Percentiles rank a stretch among this genome's conserved stretches.
phyloP scores from a whole-genome alignment of 345 rosid genomes.

The Salix udensis region DNA sequence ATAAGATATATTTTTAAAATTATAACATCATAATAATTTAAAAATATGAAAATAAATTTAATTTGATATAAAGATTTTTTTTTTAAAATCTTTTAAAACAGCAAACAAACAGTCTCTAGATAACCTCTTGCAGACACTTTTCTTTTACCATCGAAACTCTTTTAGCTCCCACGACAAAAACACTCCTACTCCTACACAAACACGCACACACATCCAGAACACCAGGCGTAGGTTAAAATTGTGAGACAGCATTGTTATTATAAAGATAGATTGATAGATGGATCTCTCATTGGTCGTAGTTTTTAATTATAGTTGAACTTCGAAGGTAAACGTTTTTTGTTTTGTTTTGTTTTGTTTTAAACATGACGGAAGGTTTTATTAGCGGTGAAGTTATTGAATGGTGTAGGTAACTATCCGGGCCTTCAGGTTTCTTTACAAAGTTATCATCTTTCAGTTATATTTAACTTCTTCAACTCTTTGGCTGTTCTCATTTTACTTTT shows the following conservation, averaged over 20 bases:
- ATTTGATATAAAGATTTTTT: too few relatives aligned
- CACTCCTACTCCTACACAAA: not conserved
- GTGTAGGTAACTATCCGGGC: constrained; percentile 12
- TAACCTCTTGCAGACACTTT: not conserved
- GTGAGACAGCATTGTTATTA: not conserved
- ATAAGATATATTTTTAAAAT: too few relatives aligned
- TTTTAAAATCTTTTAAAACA: too few relatives aligned
- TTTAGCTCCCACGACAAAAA: not conserved
- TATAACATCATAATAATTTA: too few relatives aligned
- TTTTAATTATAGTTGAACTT: not conserved
- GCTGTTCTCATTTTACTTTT: not conserved
- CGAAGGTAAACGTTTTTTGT: not conserved
- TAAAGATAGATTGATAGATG: not conserved
- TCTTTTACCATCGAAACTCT: not conserved
- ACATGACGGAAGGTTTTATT: not conserved
- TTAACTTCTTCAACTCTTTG: not conserved
- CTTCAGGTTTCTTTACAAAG: not conserved
- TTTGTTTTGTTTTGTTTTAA: too few relatives aligned
- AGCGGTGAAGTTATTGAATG: constrained; percentile 8
- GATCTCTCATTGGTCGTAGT: not conserved
- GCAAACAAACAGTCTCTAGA: too few relatives aligned
- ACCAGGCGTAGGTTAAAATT: not conserved
- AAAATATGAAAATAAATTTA: too few relatives aligned
- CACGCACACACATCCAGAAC: not conserved
- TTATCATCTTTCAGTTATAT: not conserved